Base-by-base conservation (phyloP, 768 basidiomycete species). In the Podaxis sp. region DNA sequence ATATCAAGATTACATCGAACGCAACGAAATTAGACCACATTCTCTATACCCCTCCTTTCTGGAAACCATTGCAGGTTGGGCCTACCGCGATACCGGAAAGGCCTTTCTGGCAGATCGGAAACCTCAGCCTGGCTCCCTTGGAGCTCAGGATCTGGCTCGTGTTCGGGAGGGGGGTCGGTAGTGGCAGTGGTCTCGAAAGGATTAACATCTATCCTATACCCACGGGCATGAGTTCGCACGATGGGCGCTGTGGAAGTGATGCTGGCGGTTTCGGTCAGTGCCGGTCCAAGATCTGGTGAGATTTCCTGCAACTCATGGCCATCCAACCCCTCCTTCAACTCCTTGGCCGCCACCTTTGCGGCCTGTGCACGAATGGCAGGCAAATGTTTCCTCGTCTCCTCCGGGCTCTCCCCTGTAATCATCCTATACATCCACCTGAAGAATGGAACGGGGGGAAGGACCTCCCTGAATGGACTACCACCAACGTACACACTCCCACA, bases 401-500 rank as follows among this genome's bases (percentile, higher is more conserved):
- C 42, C 42, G 42, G n/a, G n/a, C n/a, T n/a, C 17, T 44, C n/a
- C 6, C n/a, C n/a, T 15, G 5, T 44, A 15, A 44, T 17, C 42
- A 44, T 44, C 42, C 17, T 44, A 15, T 15, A 12, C 5, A 44
- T 17, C 42, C 17, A n/a, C 13, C 17, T n/a, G 17, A 44, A 15
- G 30, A 58, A 48, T 30, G 44, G n/a, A 28, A 58, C 1, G 12
- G 19, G 46, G 24, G 24, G 22, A 7, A 11, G 3, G 0, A n/a
- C 46, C 17, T 40, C 33, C 22, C 49, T 53, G 52, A 40, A 52
- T 2, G 59, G 13, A 8, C 24, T 8, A 8, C 59, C 59, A 15
- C 59, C 59, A 17, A 61, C 51, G 38, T 61, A 53, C 7, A 61
- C 15, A 44, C 36, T 61, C 30, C 59, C 59, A 9, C 30, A 7